Percentiles rank a stretch among this genome's conserved stretches.
phyloP scores from a whole-genome alignment of 2,329 filamentous ascomycete species.

The Aschersonia sp. region DNA sequence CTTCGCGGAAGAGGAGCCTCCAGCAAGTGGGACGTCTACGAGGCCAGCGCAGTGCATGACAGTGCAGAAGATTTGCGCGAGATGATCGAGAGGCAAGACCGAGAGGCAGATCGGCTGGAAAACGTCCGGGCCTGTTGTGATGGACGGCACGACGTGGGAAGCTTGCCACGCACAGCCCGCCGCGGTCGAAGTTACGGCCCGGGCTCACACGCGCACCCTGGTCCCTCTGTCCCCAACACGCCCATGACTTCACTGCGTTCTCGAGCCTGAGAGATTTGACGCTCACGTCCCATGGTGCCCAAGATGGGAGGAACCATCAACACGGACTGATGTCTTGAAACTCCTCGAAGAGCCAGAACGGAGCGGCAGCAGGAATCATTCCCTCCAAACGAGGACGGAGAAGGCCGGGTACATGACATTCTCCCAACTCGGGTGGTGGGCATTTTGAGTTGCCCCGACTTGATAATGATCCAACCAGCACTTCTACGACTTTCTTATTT shows the following conservation, averaged over 20 bases:
- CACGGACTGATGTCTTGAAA: background rate
- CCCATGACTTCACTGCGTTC: conserved; percentile 21
- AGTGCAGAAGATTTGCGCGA: conserved; percentile 71
- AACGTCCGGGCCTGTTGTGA: conserved; percentile 97
- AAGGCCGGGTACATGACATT: too few relatives aligned
- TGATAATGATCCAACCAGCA: too few relatives aligned
- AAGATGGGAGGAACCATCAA: too few relatives aligned
- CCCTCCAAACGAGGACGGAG: too few relatives aligned
- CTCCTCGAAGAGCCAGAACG: background rate
- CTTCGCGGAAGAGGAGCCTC: conserved; percentile 35
- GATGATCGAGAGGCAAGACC: conserved; percentile 65
- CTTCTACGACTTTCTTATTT: too few relatives aligned
- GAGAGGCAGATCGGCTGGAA: conserved; percentile 67
- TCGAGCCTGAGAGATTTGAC: conserved; percentile 11
- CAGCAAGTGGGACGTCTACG: conserved; percentile 36
- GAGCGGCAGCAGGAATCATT: too few relatives aligned
- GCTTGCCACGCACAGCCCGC: conserved; percentile 32
- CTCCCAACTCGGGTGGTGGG: too few relatives aligned
- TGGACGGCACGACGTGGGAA: conserved; percentile 72
- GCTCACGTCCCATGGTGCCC: too few relatives aligned
- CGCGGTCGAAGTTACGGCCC: conserved; percentile 25
- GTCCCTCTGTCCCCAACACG: conserved; percentile 19
- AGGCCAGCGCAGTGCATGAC: conserved; percentile 51
- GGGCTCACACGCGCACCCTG: conserved; percentile 20
- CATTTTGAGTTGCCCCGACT: too few relatives aligned